A percentile compares a stretch with the other conserved stretches of the same genome.
Evolutionary conservation across 306 rosid genomes (phyloP).

Genomic region (Prunus mongolica): DNA sequence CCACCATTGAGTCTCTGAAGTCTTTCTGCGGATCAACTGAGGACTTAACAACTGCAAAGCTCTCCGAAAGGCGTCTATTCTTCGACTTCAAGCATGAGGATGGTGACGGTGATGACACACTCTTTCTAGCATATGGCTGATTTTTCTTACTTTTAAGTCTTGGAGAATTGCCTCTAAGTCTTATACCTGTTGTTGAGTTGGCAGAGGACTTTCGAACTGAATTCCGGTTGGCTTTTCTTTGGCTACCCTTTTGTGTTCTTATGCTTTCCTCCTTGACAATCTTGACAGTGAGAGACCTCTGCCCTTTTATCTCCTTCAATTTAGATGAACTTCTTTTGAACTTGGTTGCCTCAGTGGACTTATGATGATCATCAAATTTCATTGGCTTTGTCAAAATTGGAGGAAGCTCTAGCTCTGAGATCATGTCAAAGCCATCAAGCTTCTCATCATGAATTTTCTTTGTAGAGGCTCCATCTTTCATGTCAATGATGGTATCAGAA

Average conservation of each 20-base stretch:
- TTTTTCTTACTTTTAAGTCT: slow-evolving; percentile 54
- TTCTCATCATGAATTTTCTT: slow-evolving; percentile 32
- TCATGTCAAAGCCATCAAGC: slow-evolving; percentile 37
- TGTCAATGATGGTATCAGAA: slow-evolving; percentile 62
- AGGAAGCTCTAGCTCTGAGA: slow-evolving; percentile 55
- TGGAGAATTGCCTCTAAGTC: slow-evolving; percentile 69
- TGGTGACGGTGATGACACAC: slow-evolving; percentile 33
- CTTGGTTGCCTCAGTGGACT: slow-evolving; percentile 28
- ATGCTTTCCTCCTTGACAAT: slow-evolving; percentile 31
- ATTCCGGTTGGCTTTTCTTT: slow-evolving; percentile 14
- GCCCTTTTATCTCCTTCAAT: slow-evolving; percentile 25
- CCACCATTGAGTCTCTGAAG: slow-evolving; percentile 86
- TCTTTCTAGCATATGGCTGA: slow-evolving; percentile 49
- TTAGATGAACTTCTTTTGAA: slow-evolving; percentile 41
- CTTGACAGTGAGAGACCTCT: slow-evolving; percentile 29
- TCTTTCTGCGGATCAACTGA: slow-evolving; percentile 77
- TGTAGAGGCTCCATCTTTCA: slow-evolving; percentile 41
- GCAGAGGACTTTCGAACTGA: slow-evolving; percentile 34
- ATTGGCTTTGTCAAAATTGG: slow-evolving; percentile 55
- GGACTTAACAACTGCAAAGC: slow-evolving; percentile 77
- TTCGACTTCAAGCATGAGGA: slow-evolving; percentile 20
- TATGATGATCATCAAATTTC: slow-evolving; percentile 31
- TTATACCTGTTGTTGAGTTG: slow-evolving; percentile 46
- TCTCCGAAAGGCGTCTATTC: slow-evolving; percentile 49
- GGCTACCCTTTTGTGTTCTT: slow-evolving; percentile 27